Conservation (phyloP, 2,329 filamentous ascomycete species). For the Penicillium vulpinum region DNA sequence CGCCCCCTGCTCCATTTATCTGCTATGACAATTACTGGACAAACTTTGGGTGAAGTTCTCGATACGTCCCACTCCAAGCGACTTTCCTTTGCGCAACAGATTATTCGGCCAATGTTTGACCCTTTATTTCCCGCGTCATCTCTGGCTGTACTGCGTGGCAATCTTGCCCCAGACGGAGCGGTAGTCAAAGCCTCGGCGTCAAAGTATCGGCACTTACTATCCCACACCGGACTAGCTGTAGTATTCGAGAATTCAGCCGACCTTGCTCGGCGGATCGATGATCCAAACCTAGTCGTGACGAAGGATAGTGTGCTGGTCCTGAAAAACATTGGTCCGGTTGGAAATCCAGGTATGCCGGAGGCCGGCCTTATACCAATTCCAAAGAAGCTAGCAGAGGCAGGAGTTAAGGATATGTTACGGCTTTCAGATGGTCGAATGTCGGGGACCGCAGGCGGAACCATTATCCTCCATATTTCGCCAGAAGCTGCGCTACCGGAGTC, state of each 20-base stretch:
- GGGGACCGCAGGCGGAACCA: slow-evolving; percentile 57
- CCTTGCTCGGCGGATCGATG: slow-evolving; percentile 49
- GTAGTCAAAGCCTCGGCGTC: slow-evolving; percentile 55
- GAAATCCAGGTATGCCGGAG: slow-evolving; percentile 56
- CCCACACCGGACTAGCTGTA: slow-evolving; percentile 48
- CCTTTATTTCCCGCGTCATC: slow-evolving; percentile 50
- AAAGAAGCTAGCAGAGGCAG: slow-evolving; percentile 48
- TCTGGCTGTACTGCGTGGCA: slow-evolving; percentile 49
- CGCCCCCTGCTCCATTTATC: slow-evolving; percentile 49
- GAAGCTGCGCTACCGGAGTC: slow-evolving; percentile 52
- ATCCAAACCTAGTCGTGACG: slow-evolving; percentile 46
- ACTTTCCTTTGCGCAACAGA: slow-evolving; percentile 43
- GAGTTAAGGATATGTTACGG: slow-evolving; percentile 55
- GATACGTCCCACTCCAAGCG: slow-evolving; percentile 45
- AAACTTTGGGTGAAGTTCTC: slow-evolving; percentile 50
- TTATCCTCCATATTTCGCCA: slow-evolving; percentile 55
- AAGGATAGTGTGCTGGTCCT: slow-evolving; percentile 50
- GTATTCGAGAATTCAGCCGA: slow-evolving; percentile 53
- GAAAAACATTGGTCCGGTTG: slow-evolving; percentile 53
- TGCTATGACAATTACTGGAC: slow-evolving; percentile 49
- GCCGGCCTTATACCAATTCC: slow-evolving; percentile 55
- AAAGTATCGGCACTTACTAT: slow-evolving; percentile 48
- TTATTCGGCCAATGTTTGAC: slow-evolving; percentile 48
- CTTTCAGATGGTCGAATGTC: slow-evolving; percentile 58
- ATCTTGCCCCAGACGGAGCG: slow-evolving; percentile 51